Percentiles rank a stretch among this genome's conserved stretches.
phyloP scores from a whole-genome alignment of 345 rosid species.

The Boechera stricta region DNA sequence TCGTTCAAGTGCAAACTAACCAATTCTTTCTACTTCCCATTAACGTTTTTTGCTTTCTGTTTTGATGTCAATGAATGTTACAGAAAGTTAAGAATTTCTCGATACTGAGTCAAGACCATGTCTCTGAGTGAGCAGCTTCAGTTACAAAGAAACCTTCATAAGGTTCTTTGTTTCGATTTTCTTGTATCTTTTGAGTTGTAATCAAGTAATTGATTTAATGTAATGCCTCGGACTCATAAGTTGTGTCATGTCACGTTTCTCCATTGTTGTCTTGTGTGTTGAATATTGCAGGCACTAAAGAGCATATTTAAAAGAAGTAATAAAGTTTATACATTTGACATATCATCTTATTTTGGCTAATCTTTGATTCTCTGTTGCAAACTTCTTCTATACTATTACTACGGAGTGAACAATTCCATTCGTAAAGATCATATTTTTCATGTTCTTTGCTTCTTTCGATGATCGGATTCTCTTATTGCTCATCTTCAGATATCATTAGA shows the following conservation, averaged over 20 bases:
- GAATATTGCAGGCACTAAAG: conserved; percentile 1
- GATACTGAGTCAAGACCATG: conserved; percentile 51
- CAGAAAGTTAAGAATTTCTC: conserved; percentile 81
- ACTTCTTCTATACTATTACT: background rate
- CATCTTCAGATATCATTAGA: background rate
- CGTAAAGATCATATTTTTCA: background rate
- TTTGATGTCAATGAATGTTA: background rate
- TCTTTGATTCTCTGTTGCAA: background rate
- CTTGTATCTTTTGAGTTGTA: conserved; percentile 7
- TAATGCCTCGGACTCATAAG: background rate
- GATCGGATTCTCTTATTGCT: background rate
- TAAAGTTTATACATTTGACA: background rate
- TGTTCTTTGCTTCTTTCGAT: background rate
- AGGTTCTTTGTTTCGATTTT: background rate
- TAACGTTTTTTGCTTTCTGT: background rate
- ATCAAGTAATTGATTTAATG: conserved; percentile 7
- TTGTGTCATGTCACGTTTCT: background rate
- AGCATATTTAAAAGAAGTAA: background rate
- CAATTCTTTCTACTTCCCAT: background rate
- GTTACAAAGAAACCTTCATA: conserved; percentile 51
- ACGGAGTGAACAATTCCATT: background rate
- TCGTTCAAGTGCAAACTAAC: background rate
- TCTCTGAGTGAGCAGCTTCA: conserved; percentile 44
- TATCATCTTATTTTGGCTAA: background rate
- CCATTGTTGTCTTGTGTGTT: conserved; percentile 10